Evolutionary conservation across 139 green algal species (phyloP).

Genomic region (Pseudopediastrum boryanum): DNA sequence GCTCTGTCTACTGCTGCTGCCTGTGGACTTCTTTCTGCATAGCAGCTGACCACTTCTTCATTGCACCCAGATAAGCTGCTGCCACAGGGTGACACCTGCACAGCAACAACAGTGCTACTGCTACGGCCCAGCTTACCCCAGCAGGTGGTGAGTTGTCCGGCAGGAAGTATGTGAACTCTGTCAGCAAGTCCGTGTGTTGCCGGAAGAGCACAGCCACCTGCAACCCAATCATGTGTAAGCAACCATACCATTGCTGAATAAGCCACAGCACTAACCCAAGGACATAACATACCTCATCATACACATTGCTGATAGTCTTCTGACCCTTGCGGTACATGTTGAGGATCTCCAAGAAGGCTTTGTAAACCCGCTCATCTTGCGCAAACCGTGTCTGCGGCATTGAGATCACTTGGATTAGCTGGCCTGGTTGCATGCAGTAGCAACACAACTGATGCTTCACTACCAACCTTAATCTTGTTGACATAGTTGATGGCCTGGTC

Average conservation of each 20-base stretch:
- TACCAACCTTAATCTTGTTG: constrained; percentile 97
- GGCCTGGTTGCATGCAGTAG: neutral
- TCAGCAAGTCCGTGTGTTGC: constrained; percentile 91
- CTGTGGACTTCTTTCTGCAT: too few species aligned
- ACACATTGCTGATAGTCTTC: constrained; percentile 96
- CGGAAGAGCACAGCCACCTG: constrained; percentile 94
- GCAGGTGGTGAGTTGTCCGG: constrained; percentile 81
- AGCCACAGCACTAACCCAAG: too few species aligned
- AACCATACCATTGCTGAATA: too few species aligned
- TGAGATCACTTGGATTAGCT: neutral
- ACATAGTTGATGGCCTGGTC: constrained; percentile 99
- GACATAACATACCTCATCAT: constrained; percentile 90
- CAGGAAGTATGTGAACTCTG: constrained; percentile 99
- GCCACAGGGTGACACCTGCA: too few species aligned
- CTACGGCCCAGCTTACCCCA: too few species aligned
- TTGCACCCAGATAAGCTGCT: too few species aligned
- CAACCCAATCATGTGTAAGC: too few species aligned
- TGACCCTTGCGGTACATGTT: constrained; percentile 99
- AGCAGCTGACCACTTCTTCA: too few species aligned
- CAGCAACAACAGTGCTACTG: too few species aligned
- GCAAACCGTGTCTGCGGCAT: constrained; percentile 83
- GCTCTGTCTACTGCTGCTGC: too few species aligned
- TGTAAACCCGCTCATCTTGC: constrained; percentile 97
- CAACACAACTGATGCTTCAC: neutral
- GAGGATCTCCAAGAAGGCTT: constrained; percentile 98